Percentiles rank a stretch among this genome's conserved stretches.
These are phyloP conservation scores for Collybiopsis confluens DNA, from an alignment of 768 basidiomycete genomes.

Conservation along the genomic window DNA sequence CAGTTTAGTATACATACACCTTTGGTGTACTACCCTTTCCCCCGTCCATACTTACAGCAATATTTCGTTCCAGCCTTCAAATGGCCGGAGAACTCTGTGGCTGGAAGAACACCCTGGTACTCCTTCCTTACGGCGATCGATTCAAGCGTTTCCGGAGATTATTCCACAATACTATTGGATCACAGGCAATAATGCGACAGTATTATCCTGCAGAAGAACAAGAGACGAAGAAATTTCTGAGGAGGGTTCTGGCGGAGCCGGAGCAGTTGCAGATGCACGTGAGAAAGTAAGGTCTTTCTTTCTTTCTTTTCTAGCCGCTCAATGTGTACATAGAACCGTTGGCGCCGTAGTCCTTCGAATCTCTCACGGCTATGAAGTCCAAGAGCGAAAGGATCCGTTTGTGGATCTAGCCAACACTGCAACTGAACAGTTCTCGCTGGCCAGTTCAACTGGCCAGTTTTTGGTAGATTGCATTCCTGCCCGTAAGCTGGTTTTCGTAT, in stretches of 20 bases:
- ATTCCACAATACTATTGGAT: slow-evolving; percentile 50
- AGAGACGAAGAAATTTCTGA: slow-evolving; percentile 45
- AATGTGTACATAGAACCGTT: slow-evolving; percentile 31
- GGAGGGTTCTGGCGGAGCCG: slow-evolving; percentile 43
- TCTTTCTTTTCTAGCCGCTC: neutral
- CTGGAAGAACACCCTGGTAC: slow-evolving; percentile 53
- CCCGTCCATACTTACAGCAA: slow-evolving; percentile 6
- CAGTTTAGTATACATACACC: too few relatives aligned
- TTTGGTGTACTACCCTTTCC: slow-evolving; percentile 11
- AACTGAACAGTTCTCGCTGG: slow-evolving; percentile 49
- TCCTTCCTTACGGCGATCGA: slow-evolving; percentile 54
- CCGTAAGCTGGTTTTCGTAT: slow-evolving; percentile 30
- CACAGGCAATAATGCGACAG: slow-evolving; percentile 33
- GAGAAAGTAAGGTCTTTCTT: slow-evolving; percentile 34
- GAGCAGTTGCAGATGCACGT: slow-evolving; percentile 41
- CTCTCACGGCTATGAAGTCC: slow-evolving; percentile 50
- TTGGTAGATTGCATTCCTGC: slow-evolving; percentile 49
- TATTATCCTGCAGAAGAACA: slow-evolving; percentile 40
- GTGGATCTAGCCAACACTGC: slow-evolving; percentile 50
- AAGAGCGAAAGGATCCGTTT: slow-evolving; percentile 44
- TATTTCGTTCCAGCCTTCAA: slow-evolving; percentile 23
- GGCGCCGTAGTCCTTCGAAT: slow-evolving; percentile 52
- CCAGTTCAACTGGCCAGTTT: slow-evolving; percentile 48
- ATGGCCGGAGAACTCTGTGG: slow-evolving; percentile 55
- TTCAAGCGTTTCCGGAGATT: slow-evolving; percentile 50